phyloP scores from a whole-genome alignment of 192 early-diverging fungal species.

The Podochytrium sp. region DNA sequence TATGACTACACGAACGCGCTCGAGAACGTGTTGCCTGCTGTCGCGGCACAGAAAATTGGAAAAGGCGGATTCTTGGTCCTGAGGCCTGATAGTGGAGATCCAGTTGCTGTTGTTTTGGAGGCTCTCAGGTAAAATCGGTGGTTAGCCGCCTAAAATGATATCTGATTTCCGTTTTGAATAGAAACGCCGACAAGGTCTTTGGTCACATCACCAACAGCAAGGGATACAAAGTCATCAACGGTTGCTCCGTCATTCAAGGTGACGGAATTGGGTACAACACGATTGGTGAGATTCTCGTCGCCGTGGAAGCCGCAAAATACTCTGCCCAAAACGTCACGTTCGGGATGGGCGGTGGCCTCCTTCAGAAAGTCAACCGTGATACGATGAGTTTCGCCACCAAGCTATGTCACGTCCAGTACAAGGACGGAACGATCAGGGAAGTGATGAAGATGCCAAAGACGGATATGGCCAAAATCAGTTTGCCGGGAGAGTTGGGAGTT shows the following conservation, averaged over 20 bases:
- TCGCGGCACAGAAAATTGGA: slow-evolving; percentile 68
- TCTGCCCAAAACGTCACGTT: slow-evolving; percentile 76
- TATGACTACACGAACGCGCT: slow-evolving; percentile 83
- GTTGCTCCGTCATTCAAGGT: slow-evolving; percentile 81
- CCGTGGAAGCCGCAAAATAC: slow-evolving; percentile 63
- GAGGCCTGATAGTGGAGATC: slow-evolving; percentile 86
- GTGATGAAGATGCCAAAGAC: slow-evolving; percentile 89
- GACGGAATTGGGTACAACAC: slow-evolving; percentile 71
- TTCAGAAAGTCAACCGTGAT: slow-evolving; percentile 87
- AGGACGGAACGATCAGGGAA: slow-evolving; percentile 67
- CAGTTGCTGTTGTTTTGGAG: slow-evolving; percentile 72
- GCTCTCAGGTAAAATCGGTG: slow-evolving; percentile 57
- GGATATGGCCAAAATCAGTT: slow-evolving; percentile 70
- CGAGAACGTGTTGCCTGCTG: slow-evolving; percentile 70
- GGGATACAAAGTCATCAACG: slow-evolving; percentile 76
- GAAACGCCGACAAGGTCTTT: slow-evolving; percentile 75
- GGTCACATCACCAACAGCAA: slow-evolving; percentile 70
- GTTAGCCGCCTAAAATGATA: not conserved
- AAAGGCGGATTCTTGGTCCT: slow-evolving; percentile 82
- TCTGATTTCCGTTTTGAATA: slow-evolving; percentile 8
- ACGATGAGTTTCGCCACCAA: slow-evolving; percentile 88
- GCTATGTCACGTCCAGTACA: slow-evolving; percentile 69
- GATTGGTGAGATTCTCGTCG: slow-evolving; percentile 59
- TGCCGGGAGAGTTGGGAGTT: slow-evolving; percentile 74
- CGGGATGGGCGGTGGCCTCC: slow-evolving; percentile 87